A percentile compares a stretch with the other conserved stretches of the same genome.
These are phyloP conservation scores for Metschnikowia peoriensis DNA, from an alignment of 805 yeast species.

Conservation along the genomic window DNA sequence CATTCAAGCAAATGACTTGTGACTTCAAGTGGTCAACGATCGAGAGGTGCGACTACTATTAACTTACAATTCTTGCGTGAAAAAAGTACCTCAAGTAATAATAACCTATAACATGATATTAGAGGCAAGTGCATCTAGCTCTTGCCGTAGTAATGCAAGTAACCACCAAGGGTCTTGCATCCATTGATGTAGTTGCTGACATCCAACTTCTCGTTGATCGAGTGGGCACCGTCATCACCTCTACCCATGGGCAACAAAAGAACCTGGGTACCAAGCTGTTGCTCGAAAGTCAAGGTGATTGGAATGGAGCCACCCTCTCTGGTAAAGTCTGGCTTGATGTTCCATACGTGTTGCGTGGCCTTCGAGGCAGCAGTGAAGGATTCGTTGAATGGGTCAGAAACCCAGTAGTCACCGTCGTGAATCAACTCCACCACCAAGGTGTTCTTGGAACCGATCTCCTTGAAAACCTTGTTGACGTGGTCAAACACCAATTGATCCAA, in stretches of 20 bases:
- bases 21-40: too few relatives aligned
- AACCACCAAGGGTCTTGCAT: constrained; percentile 88
- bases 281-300: constrained; percentile 90
- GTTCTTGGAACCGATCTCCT: constrained; percentile 74
- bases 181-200: constrained; percentile 89
- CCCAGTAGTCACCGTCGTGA: constrained; percentile 97
- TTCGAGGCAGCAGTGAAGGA: constrained; percentile 90
- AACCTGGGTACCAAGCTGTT: constrained; percentile 80
- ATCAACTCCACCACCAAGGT: constrained; percentile 66
- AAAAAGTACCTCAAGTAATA: neutral
- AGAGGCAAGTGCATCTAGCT: neutral
- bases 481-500: constrained; percentile 75
- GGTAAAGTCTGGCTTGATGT: constrained; percentile 92
- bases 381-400: constrained; percentile 88
- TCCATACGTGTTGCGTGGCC: constrained; percentile 95
- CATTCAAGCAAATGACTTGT: too few relatives aligned
- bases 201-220: constrained; percentile 93
- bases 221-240: constrained; percentile 99
- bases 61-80: neutral
- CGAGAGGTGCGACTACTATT: too few relatives aligned
- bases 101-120: neutral
- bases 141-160: constrained; percentile 75
- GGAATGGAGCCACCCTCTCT: constrained; percentile 99
- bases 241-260: constrained; percentile 95
- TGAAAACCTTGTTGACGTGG: constrained; percentile 66